Conservation (phyloP, 805 yeast genomes). For the Candida fluviatilis region DNA sequence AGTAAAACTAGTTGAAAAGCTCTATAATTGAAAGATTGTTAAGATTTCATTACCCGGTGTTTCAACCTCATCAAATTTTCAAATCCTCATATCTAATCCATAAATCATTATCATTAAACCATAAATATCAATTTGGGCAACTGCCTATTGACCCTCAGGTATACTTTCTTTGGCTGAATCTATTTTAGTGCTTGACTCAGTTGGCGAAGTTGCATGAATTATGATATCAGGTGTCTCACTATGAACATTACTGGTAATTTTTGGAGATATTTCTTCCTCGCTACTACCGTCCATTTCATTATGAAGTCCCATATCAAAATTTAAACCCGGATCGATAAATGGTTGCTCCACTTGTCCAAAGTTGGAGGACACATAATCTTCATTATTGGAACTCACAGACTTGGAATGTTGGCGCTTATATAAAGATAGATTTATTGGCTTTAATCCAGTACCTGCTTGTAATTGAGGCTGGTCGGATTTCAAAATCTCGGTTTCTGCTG, state of each 20-base stretch:
- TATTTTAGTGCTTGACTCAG: neutral
- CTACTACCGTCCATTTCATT: constrained; percentile 4
- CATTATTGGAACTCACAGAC: constrained; percentile 28
- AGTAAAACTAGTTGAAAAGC: too few relatives aligned
- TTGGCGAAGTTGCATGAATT: neutral
- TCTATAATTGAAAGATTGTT: neutral
- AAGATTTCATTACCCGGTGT: too few relatives aligned
- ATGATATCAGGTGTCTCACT: neutral
- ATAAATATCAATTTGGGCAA: neutral
- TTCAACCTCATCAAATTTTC: too few relatives aligned
- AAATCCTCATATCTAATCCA: neutral
- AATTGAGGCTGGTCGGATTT: neutral
- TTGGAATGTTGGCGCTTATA: constrained; percentile 28
- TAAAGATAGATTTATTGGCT: neutral
- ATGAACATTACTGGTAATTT: neutral
- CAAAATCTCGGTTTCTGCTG: neutral
- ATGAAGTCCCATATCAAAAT: constrained; percentile 19
- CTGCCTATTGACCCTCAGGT: neutral
- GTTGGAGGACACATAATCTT: constrained; percentile 32
- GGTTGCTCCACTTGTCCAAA: constrained; percentile 34
- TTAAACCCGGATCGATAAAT: constrained; percentile 43
- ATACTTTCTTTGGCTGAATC: neutral
- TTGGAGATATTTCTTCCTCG: constrained; percentile 3
- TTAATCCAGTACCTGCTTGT: neutral
- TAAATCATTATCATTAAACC: neutral